Evolutionary conservation across 208 protist species (phyloP).

Genomic region (Trypanosoma boissoni): DNA sequence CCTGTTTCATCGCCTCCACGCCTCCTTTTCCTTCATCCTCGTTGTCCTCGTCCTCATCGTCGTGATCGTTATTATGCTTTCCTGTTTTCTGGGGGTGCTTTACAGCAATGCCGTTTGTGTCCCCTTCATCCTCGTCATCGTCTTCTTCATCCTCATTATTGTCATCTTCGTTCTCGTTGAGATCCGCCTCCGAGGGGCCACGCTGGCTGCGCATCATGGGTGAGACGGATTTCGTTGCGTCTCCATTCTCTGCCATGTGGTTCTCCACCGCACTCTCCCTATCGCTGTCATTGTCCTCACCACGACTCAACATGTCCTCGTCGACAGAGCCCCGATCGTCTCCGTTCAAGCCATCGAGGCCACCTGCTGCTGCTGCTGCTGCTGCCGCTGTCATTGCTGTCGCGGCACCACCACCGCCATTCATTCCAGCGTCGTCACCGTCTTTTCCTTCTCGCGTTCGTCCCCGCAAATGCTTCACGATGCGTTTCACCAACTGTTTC

Average conservation of each 20-base stretch:
- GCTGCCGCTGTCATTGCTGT: conserved; percentile 29
- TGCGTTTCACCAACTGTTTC: conserved; percentile 43
- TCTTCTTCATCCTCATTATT: conserved; percentile 21
- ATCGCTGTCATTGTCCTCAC: conserved; percentile 2
- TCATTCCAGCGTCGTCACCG: neutral
- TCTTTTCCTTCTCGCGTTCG: conserved; percentile 30
- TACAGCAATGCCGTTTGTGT: neutral
- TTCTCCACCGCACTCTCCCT: neutral
- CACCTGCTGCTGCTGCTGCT: conserved; percentile 3
- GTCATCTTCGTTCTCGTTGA: conserved; percentile 22
- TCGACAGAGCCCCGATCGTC: conserved; percentile 17
- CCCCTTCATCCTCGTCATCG: conserved; percentile 11
- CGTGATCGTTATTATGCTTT: neutral
- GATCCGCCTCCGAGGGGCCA: conserved; percentile 13
- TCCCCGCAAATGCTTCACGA: conserved; percentile 52
- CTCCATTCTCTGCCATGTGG: conserved; percentile 10
- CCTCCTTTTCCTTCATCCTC: conserved; percentile 15
- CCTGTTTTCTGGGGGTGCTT: neutral
- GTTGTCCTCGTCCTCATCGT: conserved; percentile 14
- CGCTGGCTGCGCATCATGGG: conserved; percentile 13
- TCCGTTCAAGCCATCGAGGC: conserved; percentile 28
- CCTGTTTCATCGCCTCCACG: conserved; percentile 24
- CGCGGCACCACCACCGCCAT: conserved; percentile 2
- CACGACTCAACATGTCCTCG: conserved; percentile 20
- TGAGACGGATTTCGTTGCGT: conserved; percentile 11